These are phyloP conservation scores for Plasmopara muralis DNA, from an alignment of 352 stramenopile species.

Conservation along the genomic window DNA sequence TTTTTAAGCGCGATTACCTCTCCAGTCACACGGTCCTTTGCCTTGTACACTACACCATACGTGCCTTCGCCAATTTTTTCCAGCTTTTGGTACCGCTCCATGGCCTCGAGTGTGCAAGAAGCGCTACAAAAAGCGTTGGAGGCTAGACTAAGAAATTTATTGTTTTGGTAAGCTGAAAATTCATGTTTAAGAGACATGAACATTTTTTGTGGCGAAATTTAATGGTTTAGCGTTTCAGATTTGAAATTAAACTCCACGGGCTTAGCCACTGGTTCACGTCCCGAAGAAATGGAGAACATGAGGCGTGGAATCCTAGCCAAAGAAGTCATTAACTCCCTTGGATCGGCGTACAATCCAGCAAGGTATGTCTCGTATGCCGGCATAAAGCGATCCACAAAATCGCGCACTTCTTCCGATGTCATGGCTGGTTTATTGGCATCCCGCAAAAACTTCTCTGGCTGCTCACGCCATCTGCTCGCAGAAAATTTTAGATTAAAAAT, in stretches of 20 bases:
- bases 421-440: slow-evolving; percentile 54
- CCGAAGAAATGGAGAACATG: slow-evolving; percentile 49
- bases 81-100: slow-evolving; percentile 93
- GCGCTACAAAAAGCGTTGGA: slow-evolving; percentile 2
- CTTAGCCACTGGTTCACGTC: slow-evolving; percentile 27
- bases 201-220: background rate
- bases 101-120: slow-evolving; percentile 17
- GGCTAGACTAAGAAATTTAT: background rate
- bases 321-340: slow-evolving; percentile 13
- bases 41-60: slow-evolving; percentile 99
- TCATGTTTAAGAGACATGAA: background rate
- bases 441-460: slow-evolving; percentile 67
- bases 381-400: slow-evolving; percentile 87
- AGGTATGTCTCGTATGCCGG: slow-evolving; percentile 74
- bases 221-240: slow-evolving; percentile 28
- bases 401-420: slow-evolving; percentile 52
- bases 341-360: slow-evolving; percentile 42
- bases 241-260: slow-evolving; percentile 51
- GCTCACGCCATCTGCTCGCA: slow-evolving; percentile 61
- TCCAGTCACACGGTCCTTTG: slow-evolving; percentile 91
- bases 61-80: slow-evolving; percentile 98
- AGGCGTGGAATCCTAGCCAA: slow-evolving; percentile 38
- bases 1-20: slow-evolving; percentile 99
- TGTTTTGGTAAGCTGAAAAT: background rate
- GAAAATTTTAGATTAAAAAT: slow-evolving; percentile 4